Evolutionary conservation across 306 rosid genomes (phyloP).

Genomic region (Pterocarpus macrocarpus): DNA sequence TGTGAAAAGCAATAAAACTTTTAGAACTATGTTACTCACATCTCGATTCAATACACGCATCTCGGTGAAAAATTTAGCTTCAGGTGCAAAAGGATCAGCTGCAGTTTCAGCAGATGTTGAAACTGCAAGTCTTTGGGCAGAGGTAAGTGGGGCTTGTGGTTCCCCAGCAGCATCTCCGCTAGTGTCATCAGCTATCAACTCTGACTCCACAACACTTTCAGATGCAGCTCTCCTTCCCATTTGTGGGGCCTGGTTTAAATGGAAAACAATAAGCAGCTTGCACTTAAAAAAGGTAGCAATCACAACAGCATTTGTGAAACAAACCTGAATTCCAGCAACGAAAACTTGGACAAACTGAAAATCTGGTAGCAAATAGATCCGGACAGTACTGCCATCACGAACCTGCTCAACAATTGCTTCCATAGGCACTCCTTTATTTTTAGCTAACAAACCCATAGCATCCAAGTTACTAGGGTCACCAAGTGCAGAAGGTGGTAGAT

Average conservation of each 20-base stretch:
- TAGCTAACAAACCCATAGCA: conserved; percentile 80
- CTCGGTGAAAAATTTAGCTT: conserved; percentile 97
- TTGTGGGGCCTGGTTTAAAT: conserved; percentile 74
- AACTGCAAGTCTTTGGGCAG: conserved; percentile 94
- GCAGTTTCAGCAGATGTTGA: conserved; percentile 69
- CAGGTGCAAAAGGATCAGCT: conserved; percentile 85
- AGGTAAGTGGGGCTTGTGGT: conserved; percentile 80
- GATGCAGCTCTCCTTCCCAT: conserved; percentile 88
- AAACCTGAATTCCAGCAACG: conserved; percentile 95
- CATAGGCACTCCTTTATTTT: conserved; percentile 88
- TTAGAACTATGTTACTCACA: conserved; percentile 55
- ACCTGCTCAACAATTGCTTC: conserved; percentile 96
- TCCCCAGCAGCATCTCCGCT: conserved; percentile 77
- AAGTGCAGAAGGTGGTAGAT: conserved; percentile 92
- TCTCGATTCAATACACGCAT: conserved; percentile 88
- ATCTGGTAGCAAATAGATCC: conserved; percentile 93
- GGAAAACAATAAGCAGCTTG: conserved; percentile 29
- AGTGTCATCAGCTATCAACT: conserved; percentile 60
- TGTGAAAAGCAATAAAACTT: conserved; percentile 30
- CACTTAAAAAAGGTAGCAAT: conserved; percentile 18
- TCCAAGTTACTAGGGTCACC: conserved; percentile 95
- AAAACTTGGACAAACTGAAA: conserved; percentile 99
- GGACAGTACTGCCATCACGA: conserved; percentile 95
- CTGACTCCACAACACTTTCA: conserved; percentile 69
- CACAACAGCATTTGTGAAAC: conserved; percentile 21